phyloP scores from a whole-genome alignment of 192 early-diverging fungal genomes.

The Funneliformis mosseae region DNA sequence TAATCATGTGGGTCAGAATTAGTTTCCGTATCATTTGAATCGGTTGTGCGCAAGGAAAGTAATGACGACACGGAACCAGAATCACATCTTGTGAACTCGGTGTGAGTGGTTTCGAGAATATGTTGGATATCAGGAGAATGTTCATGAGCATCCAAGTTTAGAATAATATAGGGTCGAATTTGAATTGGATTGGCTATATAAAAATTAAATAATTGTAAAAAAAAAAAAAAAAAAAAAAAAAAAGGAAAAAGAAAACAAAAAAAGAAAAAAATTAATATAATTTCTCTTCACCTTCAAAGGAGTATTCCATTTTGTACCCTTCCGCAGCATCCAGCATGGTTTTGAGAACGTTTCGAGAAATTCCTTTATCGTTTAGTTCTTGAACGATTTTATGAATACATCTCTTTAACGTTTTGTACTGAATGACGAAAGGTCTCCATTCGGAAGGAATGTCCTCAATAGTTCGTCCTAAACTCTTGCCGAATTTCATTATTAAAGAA shows the following conservation, averaged over 20 bases:
- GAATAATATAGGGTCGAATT: not conserved
- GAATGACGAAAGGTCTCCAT: slow-evolving; percentile 75
- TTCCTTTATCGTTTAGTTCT: slow-evolving; percentile 59
- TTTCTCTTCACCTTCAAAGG: not conserved
- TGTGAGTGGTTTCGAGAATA: not conserved
- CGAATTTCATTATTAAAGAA: slow-evolving; percentile 69
- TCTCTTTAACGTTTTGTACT: slow-evolving; percentile 77
- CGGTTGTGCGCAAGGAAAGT: not conserved
- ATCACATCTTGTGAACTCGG: not conserved
- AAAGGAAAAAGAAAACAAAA: not conserved
- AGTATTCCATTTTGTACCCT: slow-evolving; percentile 40
- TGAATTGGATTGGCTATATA: not conserved
- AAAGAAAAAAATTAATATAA: not conserved
- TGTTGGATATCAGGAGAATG: not conserved
- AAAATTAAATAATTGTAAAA: not conserved
- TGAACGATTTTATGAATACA: slow-evolving; percentile 69
- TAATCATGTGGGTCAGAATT: not conserved
- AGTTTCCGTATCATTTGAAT: not conserved
- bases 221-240: not conserved
- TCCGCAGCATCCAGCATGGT: slow-evolving; percentile 27
- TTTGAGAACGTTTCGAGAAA: slow-evolving; percentile 44
- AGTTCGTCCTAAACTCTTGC: slow-evolving; percentile 66
- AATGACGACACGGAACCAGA: not conserved
- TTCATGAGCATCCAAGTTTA: not conserved
- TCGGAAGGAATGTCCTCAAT: slow-evolving; percentile 68